Evolutionary conservation across 345 rosid species (phyloP).

Genomic region (Raphanus sativus): DNA sequence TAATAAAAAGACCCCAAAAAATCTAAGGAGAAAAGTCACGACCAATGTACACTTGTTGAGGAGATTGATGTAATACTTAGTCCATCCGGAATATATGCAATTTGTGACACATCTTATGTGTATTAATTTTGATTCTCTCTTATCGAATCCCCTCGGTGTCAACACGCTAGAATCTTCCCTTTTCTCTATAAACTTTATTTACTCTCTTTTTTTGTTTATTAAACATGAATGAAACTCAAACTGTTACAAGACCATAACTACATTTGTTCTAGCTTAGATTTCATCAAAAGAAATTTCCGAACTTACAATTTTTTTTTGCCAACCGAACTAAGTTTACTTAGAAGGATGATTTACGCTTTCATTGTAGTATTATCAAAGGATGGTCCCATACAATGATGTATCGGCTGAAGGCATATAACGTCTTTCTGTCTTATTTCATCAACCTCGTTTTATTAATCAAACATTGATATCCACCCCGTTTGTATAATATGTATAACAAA

Average conservation of each 20-base stretch:
- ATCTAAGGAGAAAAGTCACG: not conserved
- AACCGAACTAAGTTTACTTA: not conserved
- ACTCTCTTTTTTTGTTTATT: not conserved
- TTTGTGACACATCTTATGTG: slow-evolving; percentile 27
- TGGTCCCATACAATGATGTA: not conserved
- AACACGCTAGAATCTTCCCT: slow-evolving; percentile 41
- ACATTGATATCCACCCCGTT: not conserved
- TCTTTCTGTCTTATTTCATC: not conserved
- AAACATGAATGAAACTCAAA: not conserved
- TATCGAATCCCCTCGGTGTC: slow-evolving; percentile 43
- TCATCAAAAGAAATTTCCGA: not conserved
- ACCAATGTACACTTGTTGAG: slow-evolving; percentile 21
- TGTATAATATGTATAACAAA: not conserved
- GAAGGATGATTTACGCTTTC: not conserved
- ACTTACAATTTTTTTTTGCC: not conserved
- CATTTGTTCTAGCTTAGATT: not conserved
- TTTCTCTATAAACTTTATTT: slow-evolving; percentile 8
- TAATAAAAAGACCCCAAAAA: not conserved
- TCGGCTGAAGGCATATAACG: not conserved
- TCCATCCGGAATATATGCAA: slow-evolving; percentile 39
- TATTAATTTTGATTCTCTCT: slow-evolving; percentile 49
- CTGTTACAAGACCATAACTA: not conserved
- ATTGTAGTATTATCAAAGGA: not conserved
- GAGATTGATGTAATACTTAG: slow-evolving; percentile 25
- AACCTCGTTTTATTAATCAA: not conserved